These are phyloP conservation scores for Zhuliangozyma parablackwelliae DNA, from an alignment of 1,139 yeast genomes.

Conservation along the genomic window DNA sequence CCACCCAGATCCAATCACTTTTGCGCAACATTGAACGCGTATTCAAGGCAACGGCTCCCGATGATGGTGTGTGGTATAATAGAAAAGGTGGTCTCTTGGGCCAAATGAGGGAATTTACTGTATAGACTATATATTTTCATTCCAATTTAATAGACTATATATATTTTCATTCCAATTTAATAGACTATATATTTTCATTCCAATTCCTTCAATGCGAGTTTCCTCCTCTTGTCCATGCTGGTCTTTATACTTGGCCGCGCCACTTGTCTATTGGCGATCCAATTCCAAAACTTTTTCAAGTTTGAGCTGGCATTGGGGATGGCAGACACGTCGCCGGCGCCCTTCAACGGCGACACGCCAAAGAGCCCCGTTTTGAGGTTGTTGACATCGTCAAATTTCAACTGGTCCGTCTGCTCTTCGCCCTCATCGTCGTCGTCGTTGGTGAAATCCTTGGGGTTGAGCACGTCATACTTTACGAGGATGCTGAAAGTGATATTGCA, in stretches of 20 bases:
- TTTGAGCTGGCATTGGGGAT: slow-evolving; percentile 22
- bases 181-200: slow-evolving; percentile 16
- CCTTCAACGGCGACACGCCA: slow-evolving; percentile 39
- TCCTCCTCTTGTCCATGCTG: slow-evolving; percentile 39
- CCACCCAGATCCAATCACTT: slow-evolving; percentile 21
- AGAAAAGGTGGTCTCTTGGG: slow-evolving; percentile 30
- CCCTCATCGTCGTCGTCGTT: slow-evolving; percentile 15
- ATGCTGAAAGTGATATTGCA: slow-evolving; percentile 16
- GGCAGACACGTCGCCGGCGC: slow-evolving; percentile 31
- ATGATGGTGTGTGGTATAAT: slow-evolving; percentile 32
- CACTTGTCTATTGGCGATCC: slow-evolving; percentile 17
- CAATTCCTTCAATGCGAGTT: slow-evolving; percentile 38
- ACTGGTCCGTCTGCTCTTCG: slow-evolving; percentile 11
- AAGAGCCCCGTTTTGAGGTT: slow-evolving; percentile 32
- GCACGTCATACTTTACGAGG: slow-evolving; percentile 18
- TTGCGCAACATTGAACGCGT: slow-evolving; percentile 20
- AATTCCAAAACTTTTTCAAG: slow-evolving; percentile 20
- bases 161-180: not conserved
- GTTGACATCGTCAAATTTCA: slow-evolving; percentile 23
- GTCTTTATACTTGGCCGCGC: slow-evolving; percentile 14
- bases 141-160: not conserved
- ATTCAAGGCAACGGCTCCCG: slow-evolving; percentile 15
- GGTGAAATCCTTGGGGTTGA: slow-evolving; percentile 25
- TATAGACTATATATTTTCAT: slow-evolving; percentile 1
- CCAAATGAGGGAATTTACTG: slow-evolving; percentile 20